Base-by-base conservation (phyloP, 78 protist species). In the Planoprotostelium fungivorum region DNA sequence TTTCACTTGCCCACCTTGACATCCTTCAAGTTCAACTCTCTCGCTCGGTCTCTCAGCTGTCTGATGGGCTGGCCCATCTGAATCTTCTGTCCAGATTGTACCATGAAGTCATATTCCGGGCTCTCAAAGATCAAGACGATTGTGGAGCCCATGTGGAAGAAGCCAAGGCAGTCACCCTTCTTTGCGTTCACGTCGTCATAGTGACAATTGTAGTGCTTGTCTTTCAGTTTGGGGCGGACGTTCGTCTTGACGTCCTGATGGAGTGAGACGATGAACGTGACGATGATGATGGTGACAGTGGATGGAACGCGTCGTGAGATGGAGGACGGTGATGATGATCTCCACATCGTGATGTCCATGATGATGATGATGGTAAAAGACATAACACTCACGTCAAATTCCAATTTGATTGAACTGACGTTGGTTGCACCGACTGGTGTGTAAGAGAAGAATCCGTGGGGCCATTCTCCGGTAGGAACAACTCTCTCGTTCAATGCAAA, bases 381-480 rank as follows among this genome's bases (percentile, higher is more conserved):
- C n/a, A n/a, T n/a, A 51, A 51, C 73, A 51, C 73, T 51, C 88
- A 88, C 89, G 36, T 93, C 95, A 29, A 93, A 93, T 10, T 89
- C 92, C 83, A 89, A 63, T n/a, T 51, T 90, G 37, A 93, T 93
- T 0, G 90, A 39, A 35, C 95, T 91, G n/a, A 93, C 95, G 63
- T 93, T 93, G 35, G 92, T 89, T n/a, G 95, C 95, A 36, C 95
- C 95, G 35, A 93, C 95, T 10, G 95, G 93, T 0, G 92, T 89
- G 36, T 89, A 39, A 38, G 95, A 93, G 85, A 87, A 93, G 92
- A 84, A 93, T 16, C 95, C 95, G 31, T 93, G 88, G 34, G 85
- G 84, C 95, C 95, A 93, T 0, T 73, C 28, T 63, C 95, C 95
- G 23, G 91, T 35, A 37, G 88, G 86, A 0, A 89, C 95, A 0